These are phyloP conservation scores for Micromonas commoda DNA, from an alignment of 139 green algal genomes.

Conservation along the genomic window DNA sequence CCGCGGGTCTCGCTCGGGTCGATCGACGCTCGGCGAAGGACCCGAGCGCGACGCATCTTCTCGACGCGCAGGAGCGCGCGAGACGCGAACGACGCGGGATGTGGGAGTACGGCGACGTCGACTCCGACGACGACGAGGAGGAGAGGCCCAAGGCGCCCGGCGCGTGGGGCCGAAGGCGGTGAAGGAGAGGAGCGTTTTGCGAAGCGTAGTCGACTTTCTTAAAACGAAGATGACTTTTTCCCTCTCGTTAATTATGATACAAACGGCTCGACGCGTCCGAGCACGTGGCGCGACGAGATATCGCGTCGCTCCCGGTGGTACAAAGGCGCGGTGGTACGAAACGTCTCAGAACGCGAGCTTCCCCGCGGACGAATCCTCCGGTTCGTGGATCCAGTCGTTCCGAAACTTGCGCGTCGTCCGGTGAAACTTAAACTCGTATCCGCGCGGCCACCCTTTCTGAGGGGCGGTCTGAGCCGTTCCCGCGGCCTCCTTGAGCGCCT, in stretches of 20 bases:
- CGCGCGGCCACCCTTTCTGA: neutral
- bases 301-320: too few species aligned
- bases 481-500: neutral
- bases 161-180: neutral
- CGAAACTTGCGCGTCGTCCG: too few species aligned
- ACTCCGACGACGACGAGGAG: slow-evolving; percentile 59
- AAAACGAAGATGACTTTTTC: neutral
- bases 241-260: neutral
- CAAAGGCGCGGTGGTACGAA: too few species aligned
- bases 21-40: neutral
- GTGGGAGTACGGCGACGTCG: slow-evolving; percentile 77
- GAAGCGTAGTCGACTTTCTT: too few species aligned
- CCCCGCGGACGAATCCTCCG: too few species aligned
- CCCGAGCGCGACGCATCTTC: slow-evolving; percentile 33
- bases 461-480: neutral
- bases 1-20: too few species aligned
- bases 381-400: too few species aligned
- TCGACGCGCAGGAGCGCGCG: slow-evolving; percentile 59
- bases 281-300: too few species aligned
- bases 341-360: neutral
- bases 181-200: neutral
- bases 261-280: neutral
- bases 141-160: neutral
- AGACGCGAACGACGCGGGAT: slow-evolving; percentile 58
- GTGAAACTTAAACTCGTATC: neutral